Conservation (phyloP, 2,329 filamentous ascomycete species). For the Sporothrix variecibatus region DNA sequence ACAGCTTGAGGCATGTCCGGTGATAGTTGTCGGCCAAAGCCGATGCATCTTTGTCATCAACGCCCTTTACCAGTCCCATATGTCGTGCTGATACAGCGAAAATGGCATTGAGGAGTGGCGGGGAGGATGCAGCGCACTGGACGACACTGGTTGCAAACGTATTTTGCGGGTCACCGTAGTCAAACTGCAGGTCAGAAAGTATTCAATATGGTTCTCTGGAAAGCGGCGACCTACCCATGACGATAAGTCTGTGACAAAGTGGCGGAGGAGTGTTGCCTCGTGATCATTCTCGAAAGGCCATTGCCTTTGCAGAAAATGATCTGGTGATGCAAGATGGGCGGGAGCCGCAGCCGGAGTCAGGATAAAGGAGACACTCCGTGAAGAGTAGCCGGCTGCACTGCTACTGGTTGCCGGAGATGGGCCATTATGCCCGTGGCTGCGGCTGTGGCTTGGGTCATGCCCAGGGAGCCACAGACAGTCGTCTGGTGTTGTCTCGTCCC, state of each 20-base stretch:
- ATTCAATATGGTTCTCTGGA: no score
- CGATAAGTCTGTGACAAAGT: conserved; percentile 20
- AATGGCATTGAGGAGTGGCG: conserved; percentile 19
- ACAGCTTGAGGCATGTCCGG: conserved; percentile 14
- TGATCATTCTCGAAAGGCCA: conserved; percentile 21
- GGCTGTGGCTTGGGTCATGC: not conserved
- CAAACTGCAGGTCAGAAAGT: conserved; percentile 3
- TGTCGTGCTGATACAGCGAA: conserved; percentile 20
- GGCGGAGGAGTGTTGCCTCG: conserved; percentile 7
- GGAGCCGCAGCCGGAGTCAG: not conserved
- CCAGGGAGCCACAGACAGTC: not conserved
- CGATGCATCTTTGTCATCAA: not conserved
- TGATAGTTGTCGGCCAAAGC: conserved; percentile 21
- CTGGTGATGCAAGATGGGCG: not conserved
- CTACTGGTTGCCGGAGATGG: not conserved
- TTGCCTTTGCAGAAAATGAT: not conserved
- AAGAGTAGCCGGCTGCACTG: not conserved
- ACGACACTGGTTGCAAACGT: conserved; percentile 20
- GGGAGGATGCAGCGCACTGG: conserved; percentile 17
- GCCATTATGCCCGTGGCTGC: no score
- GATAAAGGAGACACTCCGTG: conserved; percentile 12
- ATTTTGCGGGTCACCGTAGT: conserved; percentile 21
- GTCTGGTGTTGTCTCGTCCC: not conserved
- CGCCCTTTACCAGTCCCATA: conserved; percentile 11
- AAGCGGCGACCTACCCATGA: not conserved